Base-by-base conservation (phyloP, 139 green algal genomes). In the Chlorella sp. region DNA sequence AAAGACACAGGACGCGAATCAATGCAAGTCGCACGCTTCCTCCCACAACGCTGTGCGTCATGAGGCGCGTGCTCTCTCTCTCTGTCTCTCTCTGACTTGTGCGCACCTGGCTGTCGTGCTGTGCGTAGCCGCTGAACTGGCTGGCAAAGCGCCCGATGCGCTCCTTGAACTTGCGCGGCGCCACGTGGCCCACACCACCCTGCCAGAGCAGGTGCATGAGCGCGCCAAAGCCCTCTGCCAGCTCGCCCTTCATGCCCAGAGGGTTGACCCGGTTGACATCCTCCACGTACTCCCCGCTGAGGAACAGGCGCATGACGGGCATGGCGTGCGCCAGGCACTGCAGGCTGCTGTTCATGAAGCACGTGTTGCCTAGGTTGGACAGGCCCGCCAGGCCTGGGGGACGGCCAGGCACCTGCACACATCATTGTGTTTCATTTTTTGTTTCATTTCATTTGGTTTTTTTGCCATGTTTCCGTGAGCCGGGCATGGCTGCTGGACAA, bases 311-410 rank as follows among this genome's bases (percentile, higher is more conserved):
- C 83, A 95, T 87, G 4, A 98, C 80, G 23, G 87, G 87, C 69
- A 87, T 65, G 1, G 81, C 91, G 78, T 98, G 93, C 20, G 80
- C 72, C 34, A 99, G 86, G 88, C 95, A 98, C 88, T 99, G 94
- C 78, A 98, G 76, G 62, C 78, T 87, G 62, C 70, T 89, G 89
- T 98, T 98, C 91, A 96, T 96, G 86, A 96, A 97, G 84, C 93
- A 97, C 0, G 93, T 97, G 84, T 97, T 97, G 66, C 92, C 93
- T 69, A 96, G 80, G 78, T 97, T 97, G 50, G 64, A 63, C 49
- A 97, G 84, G 0, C 93, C 93, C 2, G 84, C 82, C 61, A 90
- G 71, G 0, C 92, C 92, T 1, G 78, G 79, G 0, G 14, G 59
- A 17, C 51, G 67, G 42, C n/a, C n/a, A n/a, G n/a, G n/a, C n/a